These are phyloP conservation scores for Neoarthrinium moseri DNA, from an alignment of 2,329 filamentous ascomycete species.

Conservation along the genomic window DNA sequence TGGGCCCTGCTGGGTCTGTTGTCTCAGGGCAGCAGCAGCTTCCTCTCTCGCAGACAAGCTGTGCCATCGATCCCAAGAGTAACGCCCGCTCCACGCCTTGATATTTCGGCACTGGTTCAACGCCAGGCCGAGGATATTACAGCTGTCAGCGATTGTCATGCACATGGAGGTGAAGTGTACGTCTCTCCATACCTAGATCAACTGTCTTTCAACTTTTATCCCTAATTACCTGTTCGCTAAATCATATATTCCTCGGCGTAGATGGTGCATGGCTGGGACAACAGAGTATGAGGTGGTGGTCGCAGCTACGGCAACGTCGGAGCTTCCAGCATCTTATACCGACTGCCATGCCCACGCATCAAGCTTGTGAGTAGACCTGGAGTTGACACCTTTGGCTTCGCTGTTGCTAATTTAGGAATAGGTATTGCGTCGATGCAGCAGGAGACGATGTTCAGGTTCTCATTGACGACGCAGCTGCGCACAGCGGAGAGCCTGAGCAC, in stretches of 20 bases:
- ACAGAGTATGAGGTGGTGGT: conserved; percentile 28
- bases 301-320: conserved; percentile 24
- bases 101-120: neutral
- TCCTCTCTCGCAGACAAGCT: neutral
- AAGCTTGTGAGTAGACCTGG: conserved; percentile 40
- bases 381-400: neutral
- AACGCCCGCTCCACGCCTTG: neutral
- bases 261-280: conserved; percentile 28
- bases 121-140: neutral
- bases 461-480: too few relatives aligned
- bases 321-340: conserved; percentile 32
- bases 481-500: too few relatives aligned
- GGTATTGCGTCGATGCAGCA: conserved; percentile 59
- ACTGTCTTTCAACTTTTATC: too few relatives aligned
- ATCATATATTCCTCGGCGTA: conserved; percentile 11
- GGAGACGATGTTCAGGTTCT: conserved; percentile 62
- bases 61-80: neutral
- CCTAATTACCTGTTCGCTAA: neutral
- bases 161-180: neutral
- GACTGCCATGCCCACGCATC: conserved; percentile 50
- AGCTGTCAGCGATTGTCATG: neutral
- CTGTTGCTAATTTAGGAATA: conserved; percentile 26
- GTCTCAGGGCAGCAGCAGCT: neutral
- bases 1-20: neutral
- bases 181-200: too few relatives aligned